Base-by-base conservation (phyloP, 2,329 filamentous ascomycete genomes). In the Fusarium domesticum region DNA sequence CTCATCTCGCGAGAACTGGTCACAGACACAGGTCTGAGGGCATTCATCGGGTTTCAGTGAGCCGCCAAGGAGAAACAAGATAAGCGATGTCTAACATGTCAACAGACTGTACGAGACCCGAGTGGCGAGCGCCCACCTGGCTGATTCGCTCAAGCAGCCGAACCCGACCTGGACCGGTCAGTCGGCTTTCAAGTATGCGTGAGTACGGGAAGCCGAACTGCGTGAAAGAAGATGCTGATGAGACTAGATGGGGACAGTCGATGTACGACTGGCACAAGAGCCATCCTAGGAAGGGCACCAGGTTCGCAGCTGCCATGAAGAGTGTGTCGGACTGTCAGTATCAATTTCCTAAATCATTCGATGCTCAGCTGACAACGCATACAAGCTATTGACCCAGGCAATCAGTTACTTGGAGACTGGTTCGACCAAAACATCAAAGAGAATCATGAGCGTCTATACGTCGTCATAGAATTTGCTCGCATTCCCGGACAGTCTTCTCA, bases 261-360 rank as follows among this genome's bases (percentile, higher is more conserved):
- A 53, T 53, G 53, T 56, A 56, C n/a, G 47, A 47, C 10, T 56
- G 53, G 53, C 51, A 56, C 16, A 50, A 39, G 6, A 37, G 18
- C 18, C 53, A 56, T 36, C 53, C 49, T 60, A 53, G 78, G 75
- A 5, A 83, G 52, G 40, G 47, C 66, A 67, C 49, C 71, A 48
- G 51, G 2, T 56, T 56, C 36, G 40, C 23, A 15, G 37, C 18
- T 2, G 51, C 53, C 2, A 56, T 56, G 51, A 32, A 45, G 10
- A 45, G 42, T 20, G 47, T 56, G 17, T 18, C 44, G 23, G 16
- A 19, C 12, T 16, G 52, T 55, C 1, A 43, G 48, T 45, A 6
- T 12, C 5, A 15, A 10, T 11, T 18, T 18, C 3, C 3, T 15
- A 28, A 6, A 18, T 15, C 8, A 30, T 23, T 16, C 10, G 23